phyloP scores from a whole-genome alignment of 306 rosid genomes.

The Pachyrhizus erosus region DNA sequence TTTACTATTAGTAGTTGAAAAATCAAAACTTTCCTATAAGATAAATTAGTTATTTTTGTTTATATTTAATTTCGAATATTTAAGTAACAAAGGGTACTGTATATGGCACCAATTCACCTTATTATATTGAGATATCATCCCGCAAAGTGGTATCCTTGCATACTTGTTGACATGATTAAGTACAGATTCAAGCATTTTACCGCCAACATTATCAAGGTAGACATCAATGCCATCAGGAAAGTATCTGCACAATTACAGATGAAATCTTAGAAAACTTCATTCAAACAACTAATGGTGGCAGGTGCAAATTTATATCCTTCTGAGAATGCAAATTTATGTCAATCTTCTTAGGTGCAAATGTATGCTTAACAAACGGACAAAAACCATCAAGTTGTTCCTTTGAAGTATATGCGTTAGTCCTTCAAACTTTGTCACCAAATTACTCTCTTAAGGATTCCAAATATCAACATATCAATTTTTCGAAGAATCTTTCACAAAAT shows the following conservation, averaged over 20 bases:
- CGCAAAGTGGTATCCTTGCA: constrained; percentile 66
- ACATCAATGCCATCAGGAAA: constrained; percentile 74
- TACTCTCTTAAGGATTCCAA: not conserved
- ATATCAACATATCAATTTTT: not conserved
- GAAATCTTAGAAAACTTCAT: not conserved
- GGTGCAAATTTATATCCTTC: too few species aligned
- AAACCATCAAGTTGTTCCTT: not conserved
- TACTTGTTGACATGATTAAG: constrained; percentile 68
- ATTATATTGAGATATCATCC: constrained; percentile 75
- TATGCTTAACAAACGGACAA: too few species aligned
- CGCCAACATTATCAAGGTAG: constrained; percentile 75
- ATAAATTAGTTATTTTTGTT: too few species aligned
- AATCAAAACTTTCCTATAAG: too few species aligned
- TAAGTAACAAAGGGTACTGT: not conserved
- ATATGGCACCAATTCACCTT: constrained; percentile 44
- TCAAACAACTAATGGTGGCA: not conserved
- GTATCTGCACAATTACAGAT: constrained; percentile 40
- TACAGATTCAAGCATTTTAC: constrained; percentile 71
- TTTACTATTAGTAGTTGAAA: not conserved
- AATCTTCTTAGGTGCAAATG: not conserved
- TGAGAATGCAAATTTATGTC: not conserved
- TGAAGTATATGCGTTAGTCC: not conserved
- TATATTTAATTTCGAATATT: too few species aligned
- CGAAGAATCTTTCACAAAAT: not conserved
- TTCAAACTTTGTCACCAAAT: not conserved